Base-by-base conservation (phyloP, 139 green algal genomes). In the Coelastrella sp. region DNA sequence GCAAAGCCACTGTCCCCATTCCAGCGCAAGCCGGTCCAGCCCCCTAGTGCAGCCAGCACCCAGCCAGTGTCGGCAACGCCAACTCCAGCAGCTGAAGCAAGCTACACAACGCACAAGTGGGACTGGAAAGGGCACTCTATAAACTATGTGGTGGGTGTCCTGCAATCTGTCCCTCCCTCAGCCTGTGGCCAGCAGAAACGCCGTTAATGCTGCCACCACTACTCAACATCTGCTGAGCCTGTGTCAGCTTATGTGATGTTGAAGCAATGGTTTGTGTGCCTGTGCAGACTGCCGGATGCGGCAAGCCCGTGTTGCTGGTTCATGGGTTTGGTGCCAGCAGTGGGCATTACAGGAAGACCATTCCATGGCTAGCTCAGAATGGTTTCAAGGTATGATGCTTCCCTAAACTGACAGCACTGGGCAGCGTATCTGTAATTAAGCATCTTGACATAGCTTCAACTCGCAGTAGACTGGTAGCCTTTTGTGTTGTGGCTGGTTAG, bases 301-400 rank as follows among this genome's bases (percentile, higher is more conserved):
- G 95, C 1, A 86, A 93, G 47, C 94, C 96, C 19, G 88, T 98
- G 7, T 57, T 98, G 3, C 86, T 98, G 11, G 93, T 98, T 3
- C 96, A 98, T 78, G 96, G 96, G 22, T 98, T 98, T 86, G 96
- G 96, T 11, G 95, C 95, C 7, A 93, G 68, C 2, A 83, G 92
- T 3, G 89, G 91, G 2, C 95, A 98, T 79, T 98, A 92, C 80
- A 80, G 96, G 3, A 94, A 95, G 14, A 96, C 95, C 71, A 94
- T 97, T 54, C 90, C 90, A 5, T 92, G 83, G 57, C 87, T 97
- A 3, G 91, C 95, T 20, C 85, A 87, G 16, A 19, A 78, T 1
- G 87, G 87, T 7, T 93, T 94, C 90, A 95, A 95, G 92, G 94
- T 93, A 23, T 3, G 14, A 76, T 76, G 68, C 11, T 14, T 71